Evolutionary conservation across 2,329 filamentous ascomycete species (phyloP).

Genomic region (Emergomyces orientalis): DNA sequence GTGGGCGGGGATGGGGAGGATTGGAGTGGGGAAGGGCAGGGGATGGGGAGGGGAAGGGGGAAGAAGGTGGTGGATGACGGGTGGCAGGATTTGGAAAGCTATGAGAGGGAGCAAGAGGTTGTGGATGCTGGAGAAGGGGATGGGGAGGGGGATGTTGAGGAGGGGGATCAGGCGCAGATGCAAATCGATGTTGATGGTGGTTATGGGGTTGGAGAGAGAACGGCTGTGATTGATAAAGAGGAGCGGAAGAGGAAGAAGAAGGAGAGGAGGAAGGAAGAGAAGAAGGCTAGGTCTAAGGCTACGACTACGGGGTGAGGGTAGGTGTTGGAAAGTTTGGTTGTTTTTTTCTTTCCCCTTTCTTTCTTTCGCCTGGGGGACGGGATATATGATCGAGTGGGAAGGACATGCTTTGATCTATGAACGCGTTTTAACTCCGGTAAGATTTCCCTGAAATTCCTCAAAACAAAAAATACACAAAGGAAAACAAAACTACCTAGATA

Average conservation of each 20-base stretch:
- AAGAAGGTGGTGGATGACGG: constrained; percentile 10
- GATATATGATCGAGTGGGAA: background rate
- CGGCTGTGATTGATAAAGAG: constrained; percentile 40
- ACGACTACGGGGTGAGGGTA: background rate
- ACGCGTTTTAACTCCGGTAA: background rate
- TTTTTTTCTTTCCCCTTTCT: background rate
- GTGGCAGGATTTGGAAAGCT: constrained; percentile 25
- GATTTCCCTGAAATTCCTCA: background rate
- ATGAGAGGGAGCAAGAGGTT: constrained; percentile 33
- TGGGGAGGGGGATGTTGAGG: constrained; percentile 17
- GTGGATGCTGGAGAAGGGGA: constrained; percentile 23
- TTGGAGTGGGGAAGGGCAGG: constrained; percentile 28
- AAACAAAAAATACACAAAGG: background rate
- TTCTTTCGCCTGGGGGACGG: background rate
- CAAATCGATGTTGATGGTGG: constrained; percentile 32
- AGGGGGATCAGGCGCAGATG: constrained; percentile 23
- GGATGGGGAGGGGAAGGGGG: constrained; percentile 7
- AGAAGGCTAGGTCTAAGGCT: constrained; percentile 29
- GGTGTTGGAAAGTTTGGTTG: background rate
- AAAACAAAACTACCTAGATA: background rate
- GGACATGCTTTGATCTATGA: background rate
- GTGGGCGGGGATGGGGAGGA: constrained; percentile 18
- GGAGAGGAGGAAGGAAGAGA: constrained; percentile 40
- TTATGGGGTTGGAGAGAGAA: constrained; percentile 34
- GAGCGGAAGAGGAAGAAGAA: constrained; percentile 49